A percentile compares a stretch with the other conserved stretches of the same genome.
Conservation (phyloP, 2,329 filamentous ascomycete species). For the Phyllosticta citrichinensis region DNA sequence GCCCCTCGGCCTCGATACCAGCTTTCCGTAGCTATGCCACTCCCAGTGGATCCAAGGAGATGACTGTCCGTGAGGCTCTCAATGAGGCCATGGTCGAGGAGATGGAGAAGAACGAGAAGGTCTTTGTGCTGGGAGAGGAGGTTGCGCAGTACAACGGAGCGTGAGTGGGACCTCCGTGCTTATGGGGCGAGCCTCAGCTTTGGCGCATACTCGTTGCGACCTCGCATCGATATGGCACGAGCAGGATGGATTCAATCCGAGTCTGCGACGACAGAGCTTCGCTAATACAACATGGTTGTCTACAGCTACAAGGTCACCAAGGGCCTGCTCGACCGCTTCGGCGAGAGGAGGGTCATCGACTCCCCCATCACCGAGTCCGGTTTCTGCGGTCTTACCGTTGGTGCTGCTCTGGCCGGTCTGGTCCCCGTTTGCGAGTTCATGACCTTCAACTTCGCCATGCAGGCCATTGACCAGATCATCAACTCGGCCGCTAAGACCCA, state of each 20-base stretch:
- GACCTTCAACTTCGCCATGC: constrained; percentile 99
- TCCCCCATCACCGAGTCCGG: constrained; percentile 97
- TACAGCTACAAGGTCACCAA: constrained; percentile 93
- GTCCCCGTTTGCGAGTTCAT: constrained; percentile 98
- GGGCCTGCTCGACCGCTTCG: constrained; percentile 92
- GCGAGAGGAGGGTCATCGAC: constrained; percentile 94
- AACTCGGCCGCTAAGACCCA: constrained; percentile 98
- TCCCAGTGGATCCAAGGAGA: constrained; percentile 64
- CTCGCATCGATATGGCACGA: background rate
- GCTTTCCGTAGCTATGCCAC: constrained; percentile 48
- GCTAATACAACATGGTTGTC: constrained; percentile 27
- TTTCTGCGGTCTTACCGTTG: constrained; percentile 86
- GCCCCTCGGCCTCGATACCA: constrained; percentile 38
- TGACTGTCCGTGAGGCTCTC: constrained; percentile 92
- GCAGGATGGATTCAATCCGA: background rate
- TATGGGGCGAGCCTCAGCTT: background rate
- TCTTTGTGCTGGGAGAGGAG: constrained; percentile 94
- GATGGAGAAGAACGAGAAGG: constrained; percentile 87
- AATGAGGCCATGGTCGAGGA: constrained; percentile 98
- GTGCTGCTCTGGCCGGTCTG: constrained; percentile 87
- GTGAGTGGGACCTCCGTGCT: constrained; percentile 34
- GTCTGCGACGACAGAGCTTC: background rate
- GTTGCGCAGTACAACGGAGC: constrained; percentile 99
- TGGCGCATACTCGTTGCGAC: background rate
- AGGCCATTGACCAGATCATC: constrained; percentile 98